phyloP scores from a whole-genome alignment of 371 early-diverging fungal genomes.

The Mucor indicus region DNA sequence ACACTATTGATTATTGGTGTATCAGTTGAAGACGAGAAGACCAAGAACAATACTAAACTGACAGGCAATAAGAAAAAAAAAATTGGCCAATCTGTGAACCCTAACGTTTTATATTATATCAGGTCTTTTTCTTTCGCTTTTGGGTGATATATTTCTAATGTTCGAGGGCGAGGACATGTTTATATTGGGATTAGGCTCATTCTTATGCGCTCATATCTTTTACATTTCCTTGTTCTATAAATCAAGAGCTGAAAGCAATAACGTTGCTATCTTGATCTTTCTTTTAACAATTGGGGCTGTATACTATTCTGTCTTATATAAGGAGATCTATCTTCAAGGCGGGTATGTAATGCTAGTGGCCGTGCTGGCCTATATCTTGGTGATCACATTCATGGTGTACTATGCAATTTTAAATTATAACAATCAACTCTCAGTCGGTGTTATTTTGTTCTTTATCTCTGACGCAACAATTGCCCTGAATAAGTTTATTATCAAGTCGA shows the following conservation, averaged over 20 bases:
- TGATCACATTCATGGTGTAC: constrained; percentile 7
- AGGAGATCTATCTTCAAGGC: neutral
- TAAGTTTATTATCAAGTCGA: constrained; percentile 4
- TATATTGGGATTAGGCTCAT: constrained; percentile 4
- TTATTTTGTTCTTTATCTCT: constrained; percentile 10
- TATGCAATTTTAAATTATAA: constrained; percentile 10
- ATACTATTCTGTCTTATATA: constrained; percentile 4
- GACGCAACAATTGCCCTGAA: constrained; percentile 13
- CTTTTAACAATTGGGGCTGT: neutral
- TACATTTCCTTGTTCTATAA: constrained; percentile 11
- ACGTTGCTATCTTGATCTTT: neutral
- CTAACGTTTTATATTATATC: too few relatives aligned
- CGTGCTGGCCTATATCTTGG: constrained; percentile 6
- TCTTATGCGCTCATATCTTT: constrained; percentile 12
- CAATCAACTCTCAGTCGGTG: constrained; percentile 4
- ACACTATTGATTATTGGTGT: too few relatives aligned
- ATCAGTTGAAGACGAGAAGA: too few relatives aligned
- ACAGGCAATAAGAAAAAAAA: too few relatives aligned
- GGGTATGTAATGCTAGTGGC: constrained; percentile 6
- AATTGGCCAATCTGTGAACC: too few relatives aligned
- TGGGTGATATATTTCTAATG: too few relatives aligned
- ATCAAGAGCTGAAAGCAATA: neutral
- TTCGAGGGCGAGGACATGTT: constrained; percentile 8
- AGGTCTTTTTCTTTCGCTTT: too few relatives aligned
- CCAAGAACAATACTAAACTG: too few relatives aligned